Base-by-base conservation (phyloP, 148 eudicot genomes). In the Dianthus caryophyllus region DNA sequence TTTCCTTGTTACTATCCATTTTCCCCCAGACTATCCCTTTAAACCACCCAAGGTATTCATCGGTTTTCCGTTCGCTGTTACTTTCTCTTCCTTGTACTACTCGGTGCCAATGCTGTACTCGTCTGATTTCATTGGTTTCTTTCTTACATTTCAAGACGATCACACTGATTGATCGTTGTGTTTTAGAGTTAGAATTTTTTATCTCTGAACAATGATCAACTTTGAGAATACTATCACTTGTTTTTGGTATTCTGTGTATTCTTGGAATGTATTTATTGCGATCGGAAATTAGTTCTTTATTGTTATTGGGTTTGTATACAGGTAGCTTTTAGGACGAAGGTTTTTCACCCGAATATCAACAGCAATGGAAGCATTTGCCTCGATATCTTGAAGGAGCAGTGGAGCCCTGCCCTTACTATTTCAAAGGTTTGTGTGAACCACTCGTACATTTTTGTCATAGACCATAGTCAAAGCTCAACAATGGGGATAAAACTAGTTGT, bases 271-370 rank as follows among this genome's bases (percentile, higher is more conserved):
- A 38, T 33, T 48, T n/a, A n/a, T 26, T 33, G 16, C 39, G 1
- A 57, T 30, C 29, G 13, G 38, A 43, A 7, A 27, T 11, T 63
- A 47, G 38, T 29, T 48, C 24, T 25, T n/a, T 61, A n/a, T 71
- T 29, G 55, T 1, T 29, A 66, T 22, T 65, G 33, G 65, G n/a
- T 60, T 44, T 27, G 18, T 14, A 4, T 39, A 67, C 83, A 89
- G 96, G 96, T 89, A 20, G 82, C 82, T 10, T 79, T 79, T 48
- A 79, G 82, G 79, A 79, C 82, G 21, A 79, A 79, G 61, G 82
- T 79, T 41, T 79, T 79, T 52, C 82, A 79, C 76, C 82, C 82
- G 17, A 79, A 79, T 47, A 79, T 79, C 16, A 79, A 79, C 43
- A 79, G 82, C 78, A 79, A 79, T 33, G 82, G 82, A 64, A 79